Conservation (phyloP, 2,329 filamentous ascomycete genomes). For the Phaeosphaeria sp. region DNA sequence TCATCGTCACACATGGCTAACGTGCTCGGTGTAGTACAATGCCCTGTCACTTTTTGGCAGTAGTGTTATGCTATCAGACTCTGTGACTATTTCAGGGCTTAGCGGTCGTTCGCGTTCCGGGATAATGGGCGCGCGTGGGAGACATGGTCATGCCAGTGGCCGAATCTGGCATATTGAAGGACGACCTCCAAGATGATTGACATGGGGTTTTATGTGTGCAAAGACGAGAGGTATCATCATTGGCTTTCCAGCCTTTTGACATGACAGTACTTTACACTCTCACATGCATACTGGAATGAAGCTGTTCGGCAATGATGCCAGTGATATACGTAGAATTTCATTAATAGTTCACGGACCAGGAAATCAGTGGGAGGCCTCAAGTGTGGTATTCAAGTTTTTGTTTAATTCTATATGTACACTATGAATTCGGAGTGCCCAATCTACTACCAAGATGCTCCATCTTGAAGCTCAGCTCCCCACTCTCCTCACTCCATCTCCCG, state of each 20-base stretch:
- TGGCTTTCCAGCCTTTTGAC: background rate
- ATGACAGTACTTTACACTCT: background rate
- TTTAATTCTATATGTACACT: background rate
- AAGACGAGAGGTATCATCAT: no score
- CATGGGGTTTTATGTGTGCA: no score
- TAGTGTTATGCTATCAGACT: background rate
- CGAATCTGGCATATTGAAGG: no score
- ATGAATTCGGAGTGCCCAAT: conserved; percentile 10
- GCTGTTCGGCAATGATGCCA: background rate
- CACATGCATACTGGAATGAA: background rate
- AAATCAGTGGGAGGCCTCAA: background rate
- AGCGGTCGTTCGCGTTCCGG: no score
- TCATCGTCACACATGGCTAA: background rate
- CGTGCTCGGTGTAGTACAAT: background rate
- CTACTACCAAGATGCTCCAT: conserved; percentile 6
- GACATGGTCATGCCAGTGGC: no score
- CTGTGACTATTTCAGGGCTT: no score
- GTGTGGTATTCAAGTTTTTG: background rate
- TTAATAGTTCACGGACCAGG: no score
- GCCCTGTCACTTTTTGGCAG: background rate
- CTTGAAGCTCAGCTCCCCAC: conserved; percentile 20
- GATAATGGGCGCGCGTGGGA: no score
- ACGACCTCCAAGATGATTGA: background rate
- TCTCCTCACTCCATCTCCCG: conserved; percentile 44
- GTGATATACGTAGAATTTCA: no score